Conservation (phyloP, 2,329 filamentous ascomycete species). For the Botrytis hyacinthi region DNA sequence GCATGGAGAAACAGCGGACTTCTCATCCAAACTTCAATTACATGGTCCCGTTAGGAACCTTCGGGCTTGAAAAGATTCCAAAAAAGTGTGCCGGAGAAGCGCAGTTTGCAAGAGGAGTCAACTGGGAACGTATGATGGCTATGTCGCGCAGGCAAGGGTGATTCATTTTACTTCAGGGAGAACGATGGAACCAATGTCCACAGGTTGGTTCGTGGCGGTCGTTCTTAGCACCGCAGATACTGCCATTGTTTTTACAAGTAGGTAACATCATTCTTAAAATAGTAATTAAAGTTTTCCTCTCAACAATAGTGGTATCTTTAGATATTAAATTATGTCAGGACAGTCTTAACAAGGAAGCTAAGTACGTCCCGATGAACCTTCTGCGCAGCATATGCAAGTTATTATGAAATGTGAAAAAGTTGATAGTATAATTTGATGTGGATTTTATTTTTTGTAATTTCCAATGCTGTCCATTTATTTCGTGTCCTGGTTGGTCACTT, state of each 20-base stretch:
- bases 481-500: neutral
- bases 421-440: neutral
- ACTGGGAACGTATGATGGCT: constrained; percentile 53
- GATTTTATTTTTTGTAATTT: neutral
- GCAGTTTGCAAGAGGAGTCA: constrained; percentile 74
- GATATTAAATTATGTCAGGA: neutral
- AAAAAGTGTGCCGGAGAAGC: constrained; percentile 98
- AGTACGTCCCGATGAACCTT: too few relatives aligned
- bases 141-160: neutral
- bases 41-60: constrained; percentile 68
- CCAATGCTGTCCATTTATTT: neutral
- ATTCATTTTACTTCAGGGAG: accelerated
- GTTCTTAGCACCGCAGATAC: neutral
- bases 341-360: accelerated
- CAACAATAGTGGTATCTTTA: neutral
- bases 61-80: constrained; percentile 65
- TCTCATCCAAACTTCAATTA: neutral
- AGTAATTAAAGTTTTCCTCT: neutral
- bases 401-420: neutral
- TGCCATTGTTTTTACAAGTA: neutral
- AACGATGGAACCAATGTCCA: neutral
- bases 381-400: neutral
- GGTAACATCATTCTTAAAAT: neutral
- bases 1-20: neutral
- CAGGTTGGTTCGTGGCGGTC: neutral